A percentile compares a stretch with the other conserved stretches of the same genome.
Conservation (phyloP, 139 green algal genomes). For the Micractinium conductrix region DNA sequence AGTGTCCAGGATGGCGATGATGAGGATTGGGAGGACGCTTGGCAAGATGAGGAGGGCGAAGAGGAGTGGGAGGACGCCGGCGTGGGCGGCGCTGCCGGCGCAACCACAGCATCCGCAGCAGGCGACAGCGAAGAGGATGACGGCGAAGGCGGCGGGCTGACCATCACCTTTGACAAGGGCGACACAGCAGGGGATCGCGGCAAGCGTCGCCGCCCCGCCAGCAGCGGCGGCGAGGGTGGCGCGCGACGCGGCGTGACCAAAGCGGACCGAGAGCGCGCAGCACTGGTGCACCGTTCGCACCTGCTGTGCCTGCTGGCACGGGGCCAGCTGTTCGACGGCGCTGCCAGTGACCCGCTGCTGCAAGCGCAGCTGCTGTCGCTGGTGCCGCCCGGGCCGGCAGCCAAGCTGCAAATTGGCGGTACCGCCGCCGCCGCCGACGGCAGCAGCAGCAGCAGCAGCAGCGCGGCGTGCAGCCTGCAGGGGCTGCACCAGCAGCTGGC, state of each 20-base stretch:
- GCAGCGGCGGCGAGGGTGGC: background rate
- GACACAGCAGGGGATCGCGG: background rate
- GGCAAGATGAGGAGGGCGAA: background rate
- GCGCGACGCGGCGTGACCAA: slow-evolving; percentile 29
- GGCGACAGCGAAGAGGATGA: background rate
- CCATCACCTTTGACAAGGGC: background rate
- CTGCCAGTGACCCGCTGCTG: slow-evolving; percentile 60
- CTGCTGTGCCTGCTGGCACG: slow-evolving; percentile 75
- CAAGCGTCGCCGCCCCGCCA: background rate
- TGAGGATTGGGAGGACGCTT: slow-evolving; percentile 37
- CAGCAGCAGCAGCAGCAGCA: slow-evolving; percentile 4
- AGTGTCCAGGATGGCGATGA: background rate
- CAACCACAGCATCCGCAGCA: background rate
- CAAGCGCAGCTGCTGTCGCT: slow-evolving; percentile 68
- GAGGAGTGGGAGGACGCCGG: background rate
- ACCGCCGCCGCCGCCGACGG: too few relatives aligned
- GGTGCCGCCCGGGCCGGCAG: slow-evolving; percentile 18
- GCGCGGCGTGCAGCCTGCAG: background rate
- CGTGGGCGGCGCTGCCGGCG: background rate
- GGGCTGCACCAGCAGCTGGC: slow-evolving; percentile 44
- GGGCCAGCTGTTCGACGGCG: slow-evolving; percentile 58
- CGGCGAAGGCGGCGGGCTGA: background rate
- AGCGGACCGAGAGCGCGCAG: slow-evolving; percentile 49
- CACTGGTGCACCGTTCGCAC: slow-evolving; percentile 65
- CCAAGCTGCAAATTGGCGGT: slow-evolving; percentile 12